A percentile compares a stretch with the other conserved stretches of the same genome.
Evolutionary conservation across 2,329 filamentous ascomycete species (phyloP).

Genomic region (Amauroascus niger): DNA sequence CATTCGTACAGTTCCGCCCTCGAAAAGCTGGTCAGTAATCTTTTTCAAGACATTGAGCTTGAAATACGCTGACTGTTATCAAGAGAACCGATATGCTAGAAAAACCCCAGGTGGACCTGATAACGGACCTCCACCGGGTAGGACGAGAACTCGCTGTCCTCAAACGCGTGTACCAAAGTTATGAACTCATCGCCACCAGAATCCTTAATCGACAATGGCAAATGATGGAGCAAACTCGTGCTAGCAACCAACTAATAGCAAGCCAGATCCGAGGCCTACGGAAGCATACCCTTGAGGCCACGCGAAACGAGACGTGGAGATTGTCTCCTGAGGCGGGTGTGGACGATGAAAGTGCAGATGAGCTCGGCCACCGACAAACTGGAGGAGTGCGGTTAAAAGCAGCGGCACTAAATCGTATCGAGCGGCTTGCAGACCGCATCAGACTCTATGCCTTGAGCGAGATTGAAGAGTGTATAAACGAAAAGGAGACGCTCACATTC

Average conservation of each 20-base stretch:
- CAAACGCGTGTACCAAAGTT: slow-evolving; percentile 53
- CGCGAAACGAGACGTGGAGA: slow-evolving; percentile 4
- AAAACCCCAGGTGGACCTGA: slow-evolving; percentile 37
- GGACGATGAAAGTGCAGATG: slow-evolving; percentile 6
- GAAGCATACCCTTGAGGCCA: background rate
- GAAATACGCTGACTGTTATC: background rate
- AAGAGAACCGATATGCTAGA: slow-evolving; percentile 49
- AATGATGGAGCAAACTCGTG: slow-evolving; percentile 30
- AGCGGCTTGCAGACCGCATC: slow-evolving; percentile 51
- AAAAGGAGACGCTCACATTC: slow-evolving; percentile 60
- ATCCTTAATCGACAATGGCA: slow-evolving; percentile 45
- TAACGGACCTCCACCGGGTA: slow-evolving; percentile 49
- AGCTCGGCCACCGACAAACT: slow-evolving; percentile 6
- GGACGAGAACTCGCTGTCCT: slow-evolving; percentile 52
- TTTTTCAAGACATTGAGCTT: background rate
- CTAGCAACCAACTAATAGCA: slow-evolving; percentile 11
- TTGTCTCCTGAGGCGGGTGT: slow-evolving; percentile 6
- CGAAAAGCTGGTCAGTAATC: slow-evolving; percentile 39
- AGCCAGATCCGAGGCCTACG: slow-evolving; percentile 3
- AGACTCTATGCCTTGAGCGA: slow-evolving; percentile 53
- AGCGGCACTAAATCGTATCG: slow-evolving; percentile 49
- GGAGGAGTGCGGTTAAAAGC: slow-evolving; percentile 37
- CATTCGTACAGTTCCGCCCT: slow-evolving; percentile 42
- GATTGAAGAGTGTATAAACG: slow-evolving; percentile 54
- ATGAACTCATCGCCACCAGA: slow-evolving; percentile 53